phyloP scores from a whole-genome alignment of 176 grass and related monocot genomes.

The barley (Hordeum vulgare) region MorexV3_pseudomolecules_assembly NC_058518.1:133192041-133192540 shows the following conservation, averaged over 20 bases:
- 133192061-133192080: background rate
- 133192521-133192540: slow-evolving; percentile 36
- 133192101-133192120: background rate
- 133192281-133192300: slow-evolving; percentile 1
- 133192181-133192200: background rate
- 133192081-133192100: background rate
- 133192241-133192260: background rate
- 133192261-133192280: background rate
- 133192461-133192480: slow-evolving; percentile 31
- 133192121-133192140: background rate
- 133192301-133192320: slow-evolving; percentile 14
- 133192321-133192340: slow-evolving; percentile 43
- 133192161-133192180: background rate
- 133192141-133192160: background rate
- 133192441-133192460: background rate
- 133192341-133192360: slow-evolving; percentile 32
- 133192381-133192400: background rate
- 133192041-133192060: background rate
- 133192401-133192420: slow-evolving; percentile 42
- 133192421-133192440: slow-evolving; percentile 49
- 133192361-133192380: background rate
- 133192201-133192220: background rate
- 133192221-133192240: background rate
- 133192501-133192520: slow-evolving; percentile 46
- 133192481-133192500: slow-evolving; percentile 19